A percentile compares a stretch with the other conserved stretches of the same genome.
Evolutionary conservation across 805 yeast genomes (phyloP).

Genomic region (Maudiozyma saulgeensis): DNA sequence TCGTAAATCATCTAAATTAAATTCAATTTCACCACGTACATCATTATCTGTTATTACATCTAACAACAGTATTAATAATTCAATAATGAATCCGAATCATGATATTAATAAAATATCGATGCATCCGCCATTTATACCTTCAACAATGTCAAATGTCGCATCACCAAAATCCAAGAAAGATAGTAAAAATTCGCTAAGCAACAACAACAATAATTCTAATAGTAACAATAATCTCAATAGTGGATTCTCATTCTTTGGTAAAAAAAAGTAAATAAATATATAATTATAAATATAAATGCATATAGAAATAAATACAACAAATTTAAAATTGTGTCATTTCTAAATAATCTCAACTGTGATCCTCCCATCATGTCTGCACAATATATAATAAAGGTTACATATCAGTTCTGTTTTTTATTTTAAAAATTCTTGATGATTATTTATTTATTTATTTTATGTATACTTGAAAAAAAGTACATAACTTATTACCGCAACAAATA

Average conservation of each 20-base stretch:
- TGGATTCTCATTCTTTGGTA: constrained; percentile 15
- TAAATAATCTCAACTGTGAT: too few relatives aligned
- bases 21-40: constrained; percentile 13
- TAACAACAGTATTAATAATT: neutral
- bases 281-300: constrained; percentile 1
- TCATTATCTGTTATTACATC: constrained; percentile 6
- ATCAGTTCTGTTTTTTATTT: neutral
- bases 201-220: neutral
- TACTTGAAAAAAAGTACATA: neutral
- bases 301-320: neutral
- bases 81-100: neutral
- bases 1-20: constrained; percentile 6
- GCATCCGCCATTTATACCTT: constrained; percentile 10
- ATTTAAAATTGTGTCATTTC: too few relatives aligned
- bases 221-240: neutral
- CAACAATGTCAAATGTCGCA: constrained; percentile 9
- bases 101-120: constrained; percentile 3
- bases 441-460: neutral
- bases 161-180: constrained; percentile 8
- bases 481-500: too few relatives aligned
- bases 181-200: neutral
- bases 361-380: too few relatives aligned
- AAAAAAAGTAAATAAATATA: constrained; percentile 11
- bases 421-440: neutral
- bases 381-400: too few relatives aligned